phyloP scores from a whole-genome alignment of 495 filamentous ascomycete species.

The Penicillium daleae region DNA sequence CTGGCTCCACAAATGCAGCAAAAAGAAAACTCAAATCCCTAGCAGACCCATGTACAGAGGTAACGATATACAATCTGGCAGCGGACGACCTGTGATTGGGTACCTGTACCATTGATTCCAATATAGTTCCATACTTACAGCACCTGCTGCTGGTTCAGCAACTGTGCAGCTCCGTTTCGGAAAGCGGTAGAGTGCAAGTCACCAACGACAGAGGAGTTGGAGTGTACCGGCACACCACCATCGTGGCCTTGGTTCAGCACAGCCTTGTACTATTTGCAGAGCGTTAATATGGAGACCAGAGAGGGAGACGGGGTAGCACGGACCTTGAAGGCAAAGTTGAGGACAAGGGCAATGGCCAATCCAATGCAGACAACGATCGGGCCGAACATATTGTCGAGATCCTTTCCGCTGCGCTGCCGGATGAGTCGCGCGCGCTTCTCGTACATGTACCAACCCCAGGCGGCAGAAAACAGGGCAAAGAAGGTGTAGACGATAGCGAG shows the following conservation, averaged over 20 bases:
- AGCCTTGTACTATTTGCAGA: conserved; percentile 34
- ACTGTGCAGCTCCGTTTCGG: neutral
- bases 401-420: conserved; percentile 78
- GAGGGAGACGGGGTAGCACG: conserved; percentile 4
- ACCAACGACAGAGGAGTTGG: conserved; percentile 20
- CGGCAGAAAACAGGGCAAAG: conserved; percentile 79
- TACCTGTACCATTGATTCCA: neutral
- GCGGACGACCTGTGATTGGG: neutral
- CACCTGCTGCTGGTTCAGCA: conserved; percentile 29
- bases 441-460: conserved; percentile 88
- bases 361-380: conserved; percentile 83
- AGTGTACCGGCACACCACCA: conserved; percentile 15
- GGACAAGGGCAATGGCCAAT: conserved; percentile 72
- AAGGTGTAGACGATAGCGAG: conserved; percentile 81
- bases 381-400: conserved; percentile 86
- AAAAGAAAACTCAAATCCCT: neutral
- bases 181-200: conserved; percentile 19
- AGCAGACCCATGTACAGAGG: neutral
- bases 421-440: conserved; percentile 77
- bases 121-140: conserved; percentile 10
- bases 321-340: conserved; percentile 88
- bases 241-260: conserved; percentile 32
- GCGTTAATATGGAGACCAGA: conserved; percentile 13
- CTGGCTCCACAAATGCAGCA: conserved; percentile 15
- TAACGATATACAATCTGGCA: neutral